Conservation (phyloP, 2,329 filamentous ascomycete genomes). For the Boeremia exigua region DNA sequence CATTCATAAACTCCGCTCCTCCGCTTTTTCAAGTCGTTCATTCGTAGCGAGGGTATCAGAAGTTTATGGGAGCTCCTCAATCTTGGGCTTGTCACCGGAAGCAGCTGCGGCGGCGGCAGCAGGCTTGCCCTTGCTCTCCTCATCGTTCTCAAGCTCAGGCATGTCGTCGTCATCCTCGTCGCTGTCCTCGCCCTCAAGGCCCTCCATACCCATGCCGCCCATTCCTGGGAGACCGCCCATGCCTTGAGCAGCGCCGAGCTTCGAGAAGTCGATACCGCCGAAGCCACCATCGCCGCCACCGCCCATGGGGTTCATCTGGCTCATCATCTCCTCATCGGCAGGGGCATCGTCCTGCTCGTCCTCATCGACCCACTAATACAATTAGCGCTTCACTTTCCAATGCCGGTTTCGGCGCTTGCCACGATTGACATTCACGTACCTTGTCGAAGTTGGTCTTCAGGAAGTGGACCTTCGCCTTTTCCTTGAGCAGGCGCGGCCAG, state of each 20-base stretch:
- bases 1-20: conserved; percentile 9
- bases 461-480: conserved; percentile 87
- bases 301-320: conserved; percentile 60
- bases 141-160: conserved; percentile 67
- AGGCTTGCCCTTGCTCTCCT: conserved; percentile 37
- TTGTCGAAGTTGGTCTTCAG: conserved; percentile 99
- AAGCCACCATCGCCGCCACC: conserved; percentile 70
- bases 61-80: conserved; percentile 52
- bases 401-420: neutral
- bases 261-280: conserved; percentile 91
- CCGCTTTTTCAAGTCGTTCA: conserved; percentile 16
- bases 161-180: conserved; percentile 73
- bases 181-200: conserved; percentile 48
- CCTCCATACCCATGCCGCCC: conserved; percentile 34
- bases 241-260: conserved; percentile 64
- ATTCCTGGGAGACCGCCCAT: conserved; percentile 41
- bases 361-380: conserved; percentile 83
- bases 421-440: conserved; percentile 54
- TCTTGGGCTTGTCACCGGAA: conserved; percentile 50
- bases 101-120: conserved; percentile 38
- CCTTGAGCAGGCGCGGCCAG: conserved; percentile 96
- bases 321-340: conserved; percentile 81
- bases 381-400: conserved; percentile 27
- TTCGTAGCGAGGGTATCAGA: conserved; percentile 20
- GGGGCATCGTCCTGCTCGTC: conserved; percentile 93